Evolutionary conservation across 2,329 filamentous ascomycete species (phyloP).

Genomic region (Aspergillus felis): DNA sequence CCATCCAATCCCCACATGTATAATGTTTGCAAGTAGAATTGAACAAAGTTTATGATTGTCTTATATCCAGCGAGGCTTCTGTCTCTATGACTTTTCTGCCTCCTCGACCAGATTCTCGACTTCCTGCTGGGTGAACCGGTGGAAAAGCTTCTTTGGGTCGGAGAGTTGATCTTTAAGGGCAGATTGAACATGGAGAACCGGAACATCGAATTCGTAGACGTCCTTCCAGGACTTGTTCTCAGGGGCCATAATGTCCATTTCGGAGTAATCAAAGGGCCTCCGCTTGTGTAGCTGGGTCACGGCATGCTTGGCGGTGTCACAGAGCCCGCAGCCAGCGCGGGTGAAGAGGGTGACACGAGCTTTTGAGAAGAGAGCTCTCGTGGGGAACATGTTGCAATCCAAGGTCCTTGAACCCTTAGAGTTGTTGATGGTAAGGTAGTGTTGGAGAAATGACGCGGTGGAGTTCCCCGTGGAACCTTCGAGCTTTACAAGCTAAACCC

Average conservation of each 20-base stretch:
- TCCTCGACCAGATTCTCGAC: slow-evolving; percentile 54
- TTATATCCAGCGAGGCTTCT: neutral
- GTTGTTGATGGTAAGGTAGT: neutral
- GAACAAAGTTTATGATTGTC: neutral
- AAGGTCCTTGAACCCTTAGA: too few relatives aligned
- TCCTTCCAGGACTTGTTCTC: slow-evolving; percentile 55
- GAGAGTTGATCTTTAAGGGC: slow-evolving; percentile 46
- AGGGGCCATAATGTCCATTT: slow-evolving; percentile 57
- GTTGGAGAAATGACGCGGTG: neutral
- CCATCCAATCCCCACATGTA: neutral
- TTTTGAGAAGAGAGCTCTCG: slow-evolving; percentile 25
- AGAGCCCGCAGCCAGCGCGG: slow-evolving; percentile 56
- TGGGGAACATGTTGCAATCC: slow-evolving; percentile 25
- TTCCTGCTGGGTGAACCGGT: slow-evolving; percentile 57
- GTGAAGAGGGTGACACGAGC: slow-evolving; percentile 58
- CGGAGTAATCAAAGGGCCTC: slow-evolving; percentile 52
- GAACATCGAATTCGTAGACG: slow-evolving; percentile 62
- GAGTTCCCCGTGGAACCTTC: slow-evolving; percentile 34
- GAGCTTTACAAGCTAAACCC: slow-evolving; percentile 36
- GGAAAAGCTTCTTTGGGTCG: slow-evolving; percentile 59
- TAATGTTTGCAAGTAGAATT: neutral
- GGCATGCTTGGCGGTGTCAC: slow-evolving; percentile 57
- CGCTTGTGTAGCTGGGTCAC: slow-evolving; percentile 52
- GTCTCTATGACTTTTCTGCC: slow-evolving; percentile 24
- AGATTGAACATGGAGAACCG: slow-evolving; percentile 58